Conservation (phyloP, 441 rosid species). For the Erodium moschatum region DNA sequence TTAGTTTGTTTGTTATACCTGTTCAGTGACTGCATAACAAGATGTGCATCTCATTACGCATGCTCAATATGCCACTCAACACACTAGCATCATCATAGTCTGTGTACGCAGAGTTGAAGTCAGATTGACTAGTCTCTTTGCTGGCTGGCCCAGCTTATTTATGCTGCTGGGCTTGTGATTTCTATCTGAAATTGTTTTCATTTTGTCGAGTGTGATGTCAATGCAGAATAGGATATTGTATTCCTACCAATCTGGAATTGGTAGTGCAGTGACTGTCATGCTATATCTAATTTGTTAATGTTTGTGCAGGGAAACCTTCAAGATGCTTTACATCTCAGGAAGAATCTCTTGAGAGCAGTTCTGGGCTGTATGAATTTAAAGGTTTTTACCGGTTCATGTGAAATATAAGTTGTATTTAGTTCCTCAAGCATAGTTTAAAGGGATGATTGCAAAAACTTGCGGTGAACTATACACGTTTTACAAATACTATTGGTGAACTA, state of each 20-base stretch:
- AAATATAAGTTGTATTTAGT: not conserved
- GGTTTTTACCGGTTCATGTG: constrained; percentile 32
- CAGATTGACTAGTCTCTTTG: not conserved
- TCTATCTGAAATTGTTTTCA: not conserved
- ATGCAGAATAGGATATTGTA: not conserved
- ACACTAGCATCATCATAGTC: not conserved
- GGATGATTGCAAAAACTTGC: no score
- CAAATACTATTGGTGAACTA: no score
- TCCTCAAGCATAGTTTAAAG: not conserved
- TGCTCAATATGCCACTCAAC: constrained; percentile 4
- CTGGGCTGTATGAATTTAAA: constrained; percentile 51
- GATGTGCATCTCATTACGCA: not conserved
- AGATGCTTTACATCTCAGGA: constrained; percentile 73
- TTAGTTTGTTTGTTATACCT: constrained; percentile 2
- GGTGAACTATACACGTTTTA: no score
- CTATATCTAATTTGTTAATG: constrained; percentile 9
- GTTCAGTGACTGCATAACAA: not conserved
- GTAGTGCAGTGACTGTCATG: not conserved
- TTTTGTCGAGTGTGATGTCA: not conserved
- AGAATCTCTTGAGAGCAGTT: constrained; percentile 58
- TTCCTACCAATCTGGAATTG: not conserved
- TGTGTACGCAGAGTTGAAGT: not conserved
- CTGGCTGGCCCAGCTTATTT: not conserved
- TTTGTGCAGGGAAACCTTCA: constrained; percentile 66
- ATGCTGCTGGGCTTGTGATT: not conserved